Percentiles rank a stretch among this genome's conserved stretches.
Conservation (phyloP, 768 basidiomycete genomes). For the Mycena haematopus region DNA sequence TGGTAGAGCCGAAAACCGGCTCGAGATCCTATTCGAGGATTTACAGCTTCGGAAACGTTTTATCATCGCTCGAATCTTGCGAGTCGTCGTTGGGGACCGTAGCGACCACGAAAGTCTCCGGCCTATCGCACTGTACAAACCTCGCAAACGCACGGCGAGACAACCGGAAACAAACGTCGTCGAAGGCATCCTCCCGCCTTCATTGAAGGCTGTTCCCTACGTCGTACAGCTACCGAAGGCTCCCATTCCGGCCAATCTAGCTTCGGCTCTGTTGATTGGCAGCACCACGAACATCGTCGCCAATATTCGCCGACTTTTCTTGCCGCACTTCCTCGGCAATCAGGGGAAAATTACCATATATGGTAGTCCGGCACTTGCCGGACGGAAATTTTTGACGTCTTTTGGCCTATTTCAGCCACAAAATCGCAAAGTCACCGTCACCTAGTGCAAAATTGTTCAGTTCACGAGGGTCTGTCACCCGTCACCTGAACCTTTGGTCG, state of each 20-base stretch:
- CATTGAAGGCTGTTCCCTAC: slow-evolving; percentile 51
- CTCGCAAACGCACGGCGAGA: slow-evolving; percentile 41
- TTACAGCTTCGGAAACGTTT: slow-evolving; percentile 49
- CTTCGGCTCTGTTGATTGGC: slow-evolving; percentile 39
- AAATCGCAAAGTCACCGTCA: too few species aligned
- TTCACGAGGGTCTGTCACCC: too few species aligned
- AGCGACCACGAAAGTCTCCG: slow-evolving; percentile 52
- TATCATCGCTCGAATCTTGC: slow-evolving; percentile 53
- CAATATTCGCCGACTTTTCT: slow-evolving; percentile 40
- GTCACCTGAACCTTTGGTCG: too few species aligned
- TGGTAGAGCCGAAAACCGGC: slow-evolving; percentile 59
- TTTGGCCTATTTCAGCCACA: too few species aligned
- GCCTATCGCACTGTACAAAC: slow-evolving; percentile 56
- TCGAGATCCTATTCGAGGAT: slow-evolving; percentile 63
- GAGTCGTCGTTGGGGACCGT: slow-evolving; percentile 53
- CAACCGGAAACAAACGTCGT: slow-evolving; percentile 44
- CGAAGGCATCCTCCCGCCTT: slow-evolving; percentile 50
- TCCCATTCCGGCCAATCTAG: slow-evolving; percentile 45
- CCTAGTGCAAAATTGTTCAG: too few species aligned
- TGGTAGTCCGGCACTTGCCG: too few species aligned
- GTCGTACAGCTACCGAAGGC: slow-evolving; percentile 46
- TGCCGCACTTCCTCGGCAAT: too few species aligned
- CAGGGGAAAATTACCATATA: too few species aligned
- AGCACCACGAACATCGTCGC: slow-evolving; percentile 36
- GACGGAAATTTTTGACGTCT: too few species aligned